A percentile compares a stretch with the other conserved stretches of the same genome.
These are phyloP conservation scores for Nakaseomyces delphensis DNA, from an alignment of 1,139 yeast genomes.

Conservation along the genomic window DNA sequence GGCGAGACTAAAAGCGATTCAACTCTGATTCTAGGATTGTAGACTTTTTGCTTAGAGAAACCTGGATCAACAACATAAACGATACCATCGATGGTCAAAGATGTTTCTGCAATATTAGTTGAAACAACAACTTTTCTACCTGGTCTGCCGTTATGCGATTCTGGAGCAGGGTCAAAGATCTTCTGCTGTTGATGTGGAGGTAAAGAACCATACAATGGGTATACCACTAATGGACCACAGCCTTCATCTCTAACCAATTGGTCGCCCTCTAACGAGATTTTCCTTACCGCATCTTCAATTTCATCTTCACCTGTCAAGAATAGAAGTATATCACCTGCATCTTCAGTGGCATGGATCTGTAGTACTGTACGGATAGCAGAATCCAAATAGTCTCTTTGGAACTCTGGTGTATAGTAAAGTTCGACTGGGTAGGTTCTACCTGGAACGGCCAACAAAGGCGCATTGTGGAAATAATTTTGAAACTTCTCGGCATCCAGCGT, in stretches of 20 bases:
- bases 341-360: slow-evolving; percentile 95
- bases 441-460: slow-evolving; percentile 92
- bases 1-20: slow-evolving; percentile 93
- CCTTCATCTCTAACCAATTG: slow-evolving; percentile 80
- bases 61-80: slow-evolving; percentile 98
- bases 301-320: slow-evolving; percentile 97
- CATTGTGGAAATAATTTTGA: slow-evolving; percentile 79
- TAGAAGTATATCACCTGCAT: slow-evolving; percentile 79
- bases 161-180: slow-evolving; percentile 84
- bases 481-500: slow-evolving; percentile 96
- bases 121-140: slow-evolving; percentile 90
- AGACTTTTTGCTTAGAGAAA: slow-evolving; percentile 90
- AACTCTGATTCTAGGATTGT: slow-evolving; percentile 92
- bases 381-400: slow-evolving; percentile 87
- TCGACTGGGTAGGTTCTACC: slow-evolving; percentile 98
- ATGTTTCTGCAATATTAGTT: slow-evolving; percentile 97
- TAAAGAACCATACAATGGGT: slow-evolving; percentile 89
- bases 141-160: slow-evolving; percentile 57
- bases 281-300: slow-evolving; percentile 93
- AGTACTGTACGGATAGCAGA: slow-evolving; percentile 91
- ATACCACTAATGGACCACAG: slow-evolving; percentile 81
- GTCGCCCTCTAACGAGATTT: slow-evolving; percentile 79
- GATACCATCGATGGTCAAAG: slow-evolving; percentile 94
- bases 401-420: slow-evolving; percentile 92
- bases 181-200: slow-evolving; percentile 94